Evolutionary conservation across 352 stramenopile genomes (phyloP).

Genomic region (Globisporangium middletonii): DNA sequence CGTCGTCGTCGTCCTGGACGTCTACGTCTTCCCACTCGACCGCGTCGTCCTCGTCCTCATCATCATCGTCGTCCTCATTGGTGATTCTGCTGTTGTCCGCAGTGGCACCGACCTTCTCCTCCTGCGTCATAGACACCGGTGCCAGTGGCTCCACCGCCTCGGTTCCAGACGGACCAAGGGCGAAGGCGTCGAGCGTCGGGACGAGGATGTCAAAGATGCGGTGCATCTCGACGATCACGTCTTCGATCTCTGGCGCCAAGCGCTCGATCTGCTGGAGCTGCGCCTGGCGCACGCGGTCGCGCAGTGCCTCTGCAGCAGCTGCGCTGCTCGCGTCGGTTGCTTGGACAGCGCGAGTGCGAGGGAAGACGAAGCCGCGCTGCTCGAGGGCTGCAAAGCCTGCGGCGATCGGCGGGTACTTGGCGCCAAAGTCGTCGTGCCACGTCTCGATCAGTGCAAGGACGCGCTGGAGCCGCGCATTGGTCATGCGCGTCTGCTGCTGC

Average conservation of each 20-base stretch:
- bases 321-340: constrained; percentile 21
- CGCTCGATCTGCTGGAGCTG: constrained; percentile 31
- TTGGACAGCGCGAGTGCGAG: constrained; percentile 9
- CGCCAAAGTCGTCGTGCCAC: constrained; percentile 59
- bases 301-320: constrained; percentile 10
- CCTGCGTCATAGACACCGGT: too few species aligned
- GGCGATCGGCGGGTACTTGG: constrained; percentile 44
- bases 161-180: constrained; percentile 13
- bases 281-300: constrained; percentile 9
- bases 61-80: neutral
- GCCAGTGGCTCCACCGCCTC: too few species aligned
- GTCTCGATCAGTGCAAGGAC: constrained; percentile 51
- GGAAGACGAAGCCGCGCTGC: constrained; percentile 52
- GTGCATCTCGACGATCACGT: constrained; percentile 61
- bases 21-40: constrained; percentile 4
- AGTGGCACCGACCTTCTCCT: too few species aligned
- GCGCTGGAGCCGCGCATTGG: constrained; percentile 5
- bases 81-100: too few species aligned
- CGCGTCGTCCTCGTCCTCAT: constrained; percentile 8
- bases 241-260: constrained; percentile 57
- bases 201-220: constrained; percentile 71
- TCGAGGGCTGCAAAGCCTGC: constrained; percentile 40
- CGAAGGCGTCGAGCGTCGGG: constrained; percentile 64
- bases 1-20: constrained; percentile 3
- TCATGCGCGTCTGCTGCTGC: neutral